Evolutionary conservation across 192 early-diverging fungal species (phyloP).

Genomic region (Allomyces javanicus): DNA sequence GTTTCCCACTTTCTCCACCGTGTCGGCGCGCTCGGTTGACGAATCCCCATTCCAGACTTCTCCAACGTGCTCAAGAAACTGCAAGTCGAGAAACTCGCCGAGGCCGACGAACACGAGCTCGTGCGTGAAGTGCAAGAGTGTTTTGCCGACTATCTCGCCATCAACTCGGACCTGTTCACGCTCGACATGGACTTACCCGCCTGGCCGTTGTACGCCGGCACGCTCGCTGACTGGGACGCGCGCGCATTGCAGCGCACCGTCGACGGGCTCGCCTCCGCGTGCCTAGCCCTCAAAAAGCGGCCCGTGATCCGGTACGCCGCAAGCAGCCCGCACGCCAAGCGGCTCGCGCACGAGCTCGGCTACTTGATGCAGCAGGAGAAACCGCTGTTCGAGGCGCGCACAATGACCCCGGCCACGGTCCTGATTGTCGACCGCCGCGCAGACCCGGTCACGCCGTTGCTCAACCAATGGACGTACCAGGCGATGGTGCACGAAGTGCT

Average conservation of each 20-base stretch:
- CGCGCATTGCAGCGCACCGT: constrained; percentile 51
- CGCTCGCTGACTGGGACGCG: constrained; percentile 52
- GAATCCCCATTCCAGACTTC: constrained; percentile 39
- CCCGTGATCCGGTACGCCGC: constrained; percentile 79
- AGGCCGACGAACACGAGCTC: constrained; percentile 83
- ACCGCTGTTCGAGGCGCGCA: constrained; percentile 12
- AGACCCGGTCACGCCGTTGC: constrained; percentile 84
- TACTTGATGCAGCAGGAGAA: constrained; percentile 21
- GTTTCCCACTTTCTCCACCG: neutral
- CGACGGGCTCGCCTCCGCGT: constrained; percentile 52
- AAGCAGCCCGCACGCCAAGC: constrained; percentile 58
- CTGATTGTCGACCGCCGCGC: constrained; percentile 82
- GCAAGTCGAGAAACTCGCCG: constrained; percentile 76
- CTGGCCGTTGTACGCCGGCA: constrained; percentile 51
- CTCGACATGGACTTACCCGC: constrained; percentile 41
- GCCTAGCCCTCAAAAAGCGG: constrained; percentile 77
- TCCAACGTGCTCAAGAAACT: constrained; percentile 84
- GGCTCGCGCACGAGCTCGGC: constrained; percentile 50
- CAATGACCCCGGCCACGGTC: constrained; percentile 55
- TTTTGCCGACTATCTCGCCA: constrained; percentile 75
- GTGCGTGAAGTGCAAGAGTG: constrained; percentile 94
- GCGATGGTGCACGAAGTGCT: constrained; percentile 94
- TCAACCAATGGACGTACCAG: constrained; percentile 97
- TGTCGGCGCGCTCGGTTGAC: neutral
- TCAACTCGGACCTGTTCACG: constrained; percentile 64